These are phyloP conservation scores for Saturnispora diversa DNA, from an alignment of 805 yeast species.

Conservation along the genomic window DNA sequence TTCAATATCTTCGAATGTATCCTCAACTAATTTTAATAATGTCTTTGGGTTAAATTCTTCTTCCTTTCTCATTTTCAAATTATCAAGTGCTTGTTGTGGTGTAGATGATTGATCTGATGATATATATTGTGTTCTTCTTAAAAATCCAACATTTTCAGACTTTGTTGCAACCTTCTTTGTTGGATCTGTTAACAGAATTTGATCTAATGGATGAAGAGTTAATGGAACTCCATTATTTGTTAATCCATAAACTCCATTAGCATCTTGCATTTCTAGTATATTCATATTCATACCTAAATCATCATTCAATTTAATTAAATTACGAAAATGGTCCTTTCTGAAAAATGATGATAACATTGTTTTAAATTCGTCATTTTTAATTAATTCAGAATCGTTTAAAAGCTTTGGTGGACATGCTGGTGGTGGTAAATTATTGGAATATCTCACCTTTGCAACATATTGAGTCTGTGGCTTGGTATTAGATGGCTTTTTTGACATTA, in stretches of 20 bases:
- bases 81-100: conserved; percentile 20
- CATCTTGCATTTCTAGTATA: conserved; percentile 53
- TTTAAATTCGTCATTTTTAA: conserved; percentile 38
- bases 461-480: conserved; percentile 13
- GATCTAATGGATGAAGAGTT: conserved; percentile 70
- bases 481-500: conserved; percentile 1
- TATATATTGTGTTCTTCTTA: conserved; percentile 91
- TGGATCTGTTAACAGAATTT: conserved; percentile 73
- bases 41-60: conserved; percentile 47
- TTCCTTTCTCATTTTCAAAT: conserved; percentile 25
- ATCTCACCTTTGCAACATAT: conserved; percentile 73
- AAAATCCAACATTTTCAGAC: conserved; percentile 39
- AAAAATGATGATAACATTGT: conserved; percentile 61
- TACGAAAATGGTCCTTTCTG: conserved; percentile 63
- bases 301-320: conserved; percentile 50
- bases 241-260: conserved; percentile 19
- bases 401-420: conserved; percentile 89
- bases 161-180: conserved; percentile 39
- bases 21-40: conserved; percentile 65
- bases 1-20: conserved; percentile 52
- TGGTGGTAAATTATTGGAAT: conserved; percentile 82
- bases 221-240: conserved; percentile 15
- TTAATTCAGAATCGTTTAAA: conserved; percentile 33
- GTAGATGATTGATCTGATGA: conserved; percentile 41
- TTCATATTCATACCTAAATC: conserved; percentile 73